Evolutionary conservation across 1,284 basidiomycete species (phyloP), one percentile per base, ranked within the genome.

Genomic region (Athelia sp.): DNA sequence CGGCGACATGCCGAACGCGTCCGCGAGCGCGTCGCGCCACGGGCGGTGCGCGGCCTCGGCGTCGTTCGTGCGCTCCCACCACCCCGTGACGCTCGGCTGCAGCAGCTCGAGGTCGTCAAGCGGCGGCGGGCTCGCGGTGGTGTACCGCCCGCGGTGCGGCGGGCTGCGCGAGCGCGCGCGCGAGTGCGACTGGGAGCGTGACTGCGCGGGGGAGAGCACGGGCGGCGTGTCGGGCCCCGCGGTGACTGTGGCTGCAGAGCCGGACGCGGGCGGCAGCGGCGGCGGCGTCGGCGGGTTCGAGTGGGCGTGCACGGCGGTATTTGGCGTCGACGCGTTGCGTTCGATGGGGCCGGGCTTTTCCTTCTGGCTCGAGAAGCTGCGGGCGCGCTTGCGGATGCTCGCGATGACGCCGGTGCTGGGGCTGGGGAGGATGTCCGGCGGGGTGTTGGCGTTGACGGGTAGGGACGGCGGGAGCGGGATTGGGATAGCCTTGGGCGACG

Each of bases 21-120:
- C 26, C 26, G 26, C n/a, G 14, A 18, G n/a, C 19, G 58, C 52
- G 17, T 65, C 66, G 3, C 54, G 57, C 69, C 70, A 71, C 17
- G 69, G 65, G 19, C 63, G 48, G 3, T 50, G 54, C 14, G 43
- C 34, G 6, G 19, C 36, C 36, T 40, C 36, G 10, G 47, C 46
- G 18, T 58, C 19, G 9, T 45, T n/a, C 18, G 43, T 52, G 4
- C 54, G 52, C 1, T 56, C 55, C 61, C 61, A 62, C 62, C 61
- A 62, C 26, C 52, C 57, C 13, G 49, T 52, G 1, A 29, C 13
- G 26, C 26, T 29, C 26, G 13, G 26, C 6, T 29, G 26, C 26
- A 29, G 26, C 26, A 6, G 6, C 6, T 29, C 26, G 26, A 29
- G 26, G 26, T 13, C 26, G 26, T 29, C 26, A 13, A 29, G 26